Evolutionary conservation across 1,139 yeast genomes (phyloP).

Genomic region (Geotrichum bryndzae): DNA sequence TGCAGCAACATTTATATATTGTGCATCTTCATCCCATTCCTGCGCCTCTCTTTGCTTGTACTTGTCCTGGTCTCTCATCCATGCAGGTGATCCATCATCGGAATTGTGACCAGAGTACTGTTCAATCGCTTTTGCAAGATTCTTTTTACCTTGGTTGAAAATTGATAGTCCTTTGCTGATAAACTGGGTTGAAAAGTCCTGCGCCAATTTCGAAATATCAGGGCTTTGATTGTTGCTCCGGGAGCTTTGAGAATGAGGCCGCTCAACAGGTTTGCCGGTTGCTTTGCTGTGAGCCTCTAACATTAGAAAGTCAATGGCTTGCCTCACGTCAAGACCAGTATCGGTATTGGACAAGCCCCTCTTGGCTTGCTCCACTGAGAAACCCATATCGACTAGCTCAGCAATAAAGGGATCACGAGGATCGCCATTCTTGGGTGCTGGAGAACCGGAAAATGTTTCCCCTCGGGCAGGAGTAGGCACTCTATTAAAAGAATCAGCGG

Average conservation of each 20-base stretch:
- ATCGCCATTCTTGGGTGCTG: constrained; percentile 19
- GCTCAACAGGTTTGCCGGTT: constrained; percentile 17
- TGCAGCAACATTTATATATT: constrained; percentile 15
- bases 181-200: constrained; percentile 58
- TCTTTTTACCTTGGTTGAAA: constrained; percentile 55
- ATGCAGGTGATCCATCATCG: constrained; percentile 55
- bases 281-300: constrained; percentile 45
- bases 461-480: constrained; percentile 8
- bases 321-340: constrained; percentile 55
- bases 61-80: constrained; percentile 59
- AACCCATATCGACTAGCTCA: constrained; percentile 75
- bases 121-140: constrained; percentile 60
- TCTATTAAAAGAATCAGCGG: neutral
- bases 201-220: constrained; percentile 45
- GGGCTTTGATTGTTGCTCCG: constrained; percentile 5
- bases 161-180: constrained; percentile 58
- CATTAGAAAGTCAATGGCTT: constrained; percentile 67
- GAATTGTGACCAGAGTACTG: constrained; percentile 41
- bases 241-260: constrained; percentile 15
- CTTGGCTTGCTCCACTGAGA: constrained; percentile 54
- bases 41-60: constrained; percentile 14
- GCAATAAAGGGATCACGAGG: constrained; percentile 54
- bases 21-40: constrained; percentile 21
- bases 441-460: neutral
- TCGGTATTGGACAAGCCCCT: constrained; percentile 50